Evolutionary conservation across 805 yeast genomes (phyloP), one percentile per base, ranked within the genome.

Genomic region (Nakazawaea sp.): DNA sequence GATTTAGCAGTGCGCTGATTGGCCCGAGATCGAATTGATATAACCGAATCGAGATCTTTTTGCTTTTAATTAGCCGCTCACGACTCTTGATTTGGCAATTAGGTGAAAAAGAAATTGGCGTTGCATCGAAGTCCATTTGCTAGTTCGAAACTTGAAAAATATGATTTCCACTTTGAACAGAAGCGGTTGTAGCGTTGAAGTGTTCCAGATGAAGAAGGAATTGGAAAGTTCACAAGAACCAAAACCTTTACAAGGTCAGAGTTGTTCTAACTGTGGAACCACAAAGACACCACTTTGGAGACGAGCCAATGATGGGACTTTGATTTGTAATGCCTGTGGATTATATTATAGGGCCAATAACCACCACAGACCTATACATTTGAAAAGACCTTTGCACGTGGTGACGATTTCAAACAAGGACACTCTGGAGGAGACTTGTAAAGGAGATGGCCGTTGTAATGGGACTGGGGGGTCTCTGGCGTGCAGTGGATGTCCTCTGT

Each of bases 391-490:
- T 1, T 78, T 78, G 4, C 68, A 64, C 43, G 60, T 70, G 15
- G 66, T 74, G 1, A 48, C 66, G 4, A 49, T 73, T n/a, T 50
- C 59, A 10, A 55, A 59, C 27, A 52, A 45, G n/a, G 59, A 62
- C 20, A 37, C 43, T 4, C 46, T 46, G 13, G 40, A 41, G 2
- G 88, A 87, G 2, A 65, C 79, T 4, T 81, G 89, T 48, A 71
- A 77, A 25, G 89, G 89, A 2, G 80, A 78, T 45, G 88, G 95
- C 4, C 68, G 77, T 42, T 85, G 95, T 56, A 84, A 85, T 50
- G 95, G 95, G 3, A 84, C 89, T 3, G 95, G 95, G 5, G 95
- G 95, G 1, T 59, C 87, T 2, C 68, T 68, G 5, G 86, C 86
- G 3, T 85, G 95, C 56, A 67, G 74, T 44, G 88, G 89, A 2